Evolutionary conservation across 2,329 filamentous ascomycete species (phyloP).

Genomic region (Aspergillus fischeri): DNA sequence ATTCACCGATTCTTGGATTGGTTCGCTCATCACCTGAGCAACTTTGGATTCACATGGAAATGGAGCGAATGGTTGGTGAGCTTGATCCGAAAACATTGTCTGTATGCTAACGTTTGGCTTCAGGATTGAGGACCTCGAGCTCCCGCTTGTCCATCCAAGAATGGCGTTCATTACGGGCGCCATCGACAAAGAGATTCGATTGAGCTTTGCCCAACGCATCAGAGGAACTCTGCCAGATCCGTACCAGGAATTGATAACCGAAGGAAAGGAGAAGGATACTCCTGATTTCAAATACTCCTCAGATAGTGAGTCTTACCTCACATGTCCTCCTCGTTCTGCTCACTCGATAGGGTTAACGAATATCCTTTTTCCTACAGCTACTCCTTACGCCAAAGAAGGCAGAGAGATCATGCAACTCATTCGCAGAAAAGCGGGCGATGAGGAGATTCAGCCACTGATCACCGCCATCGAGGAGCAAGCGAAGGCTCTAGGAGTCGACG

Average conservation of each 20-base stretch:
- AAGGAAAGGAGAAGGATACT: constrained; percentile 90
- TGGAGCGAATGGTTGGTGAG: constrained; percentile 82
- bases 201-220: constrained; percentile 94
- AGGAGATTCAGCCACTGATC: constrained; percentile 79
- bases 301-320: constrained; percentile 54
- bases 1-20: constrained; percentile 87
- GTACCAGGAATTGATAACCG: constrained; percentile 75
- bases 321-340: neutral
- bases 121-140: constrained; percentile 73
- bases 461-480: constrained; percentile 78
- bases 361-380: constrained; percentile 46
- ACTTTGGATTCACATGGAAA: constrained; percentile 99
- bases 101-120: constrained; percentile 12
- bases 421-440: constrained; percentile 76
- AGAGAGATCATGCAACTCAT: constrained; percentile 74
- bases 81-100: neutral
- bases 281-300: constrained; percentile 88
- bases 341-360: constrained; percentile 10
- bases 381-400: constrained; percentile 80
- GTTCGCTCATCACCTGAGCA: constrained; percentile 97
- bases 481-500: constrained; percentile 60
- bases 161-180: constrained; percentile 91
- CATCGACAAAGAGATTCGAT: constrained; percentile 91
- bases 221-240: constrained; percentile 84
- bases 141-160: constrained; percentile 74